A percentile compares a stretch with the other conserved stretches of the same genome.
Evolutionary conservation across 306 rosid genomes (phyloP).

Genomic region (Nissolia schottii): DNA sequence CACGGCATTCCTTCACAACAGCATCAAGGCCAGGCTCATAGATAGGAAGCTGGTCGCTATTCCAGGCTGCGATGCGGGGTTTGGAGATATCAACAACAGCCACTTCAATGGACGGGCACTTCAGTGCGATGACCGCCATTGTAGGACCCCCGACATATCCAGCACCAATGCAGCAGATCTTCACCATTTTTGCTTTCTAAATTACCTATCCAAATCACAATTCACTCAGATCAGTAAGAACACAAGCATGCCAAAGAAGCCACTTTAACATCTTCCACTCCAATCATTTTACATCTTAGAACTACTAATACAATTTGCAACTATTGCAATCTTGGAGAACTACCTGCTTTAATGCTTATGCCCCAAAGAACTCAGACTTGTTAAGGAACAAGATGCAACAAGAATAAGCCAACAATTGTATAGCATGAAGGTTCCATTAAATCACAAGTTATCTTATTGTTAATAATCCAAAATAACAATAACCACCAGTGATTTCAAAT

Average conservation of each 20-base stretch:
- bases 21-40: slow-evolving; percentile 95
- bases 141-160: slow-evolving; percentile 99
- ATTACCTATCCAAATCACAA: slow-evolving; percentile 36
- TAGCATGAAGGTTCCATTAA: not conserved
- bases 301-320: not conserved
- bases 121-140: slow-evolving; percentile 95
- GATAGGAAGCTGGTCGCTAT: slow-evolving; percentile 92
- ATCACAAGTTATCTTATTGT: not conserved
- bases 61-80: slow-evolving; percentile 85
- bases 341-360: not conserved
- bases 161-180: slow-evolving; percentile 99
- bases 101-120: slow-evolving; percentile 83
- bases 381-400: not conserved
- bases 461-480: not conserved
- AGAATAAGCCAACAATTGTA: not conserved
- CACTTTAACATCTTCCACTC: not conserved
- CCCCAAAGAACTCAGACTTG: not conserved
- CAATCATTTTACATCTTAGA: not conserved
- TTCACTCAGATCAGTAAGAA: slow-evolving; percentile 25
- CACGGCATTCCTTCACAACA: slow-evolving; percentile 90
- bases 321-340: not conserved
- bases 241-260: not conserved
- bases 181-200: slow-evolving; percentile 72
- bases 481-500: not conserved
- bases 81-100: slow-evolving; percentile 88